phyloP scores from a whole-genome alignment of 306 rosid genomes.

The Purshia tridentata region DNA sequence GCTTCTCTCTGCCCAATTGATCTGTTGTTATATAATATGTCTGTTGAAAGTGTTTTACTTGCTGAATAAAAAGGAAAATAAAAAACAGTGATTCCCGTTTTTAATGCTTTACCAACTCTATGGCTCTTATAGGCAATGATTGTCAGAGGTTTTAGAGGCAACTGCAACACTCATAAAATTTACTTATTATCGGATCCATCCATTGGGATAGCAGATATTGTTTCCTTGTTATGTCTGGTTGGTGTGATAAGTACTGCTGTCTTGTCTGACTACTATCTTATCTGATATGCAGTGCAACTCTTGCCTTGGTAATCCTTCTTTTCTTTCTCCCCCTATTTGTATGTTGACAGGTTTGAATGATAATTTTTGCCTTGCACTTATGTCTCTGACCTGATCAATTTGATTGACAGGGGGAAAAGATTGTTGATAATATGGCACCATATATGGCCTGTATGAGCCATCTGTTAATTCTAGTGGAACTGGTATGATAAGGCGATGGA shows the following conservation, averaged over 20 bases:
- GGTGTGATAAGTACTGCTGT: constrained; percentile 61
- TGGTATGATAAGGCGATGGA: background rate
- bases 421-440: background rate
- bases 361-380: background rate
- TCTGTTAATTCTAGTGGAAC: background rate
- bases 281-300: constrained; percentile 30
- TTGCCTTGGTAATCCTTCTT: constrained; percentile 21
- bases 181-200: constrained; percentile 75
- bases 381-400: background rate
- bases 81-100: background rate
- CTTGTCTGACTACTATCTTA: constrained; percentile 60
- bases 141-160: constrained; percentile 91
- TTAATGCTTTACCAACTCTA: background rate
- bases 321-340: constrained; percentile 9
- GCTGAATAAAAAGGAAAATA: too few species aligned
- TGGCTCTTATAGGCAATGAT: constrained; percentile 80
- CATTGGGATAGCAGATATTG: constrained; percentile 53
- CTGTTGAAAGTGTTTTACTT: too few species aligned
- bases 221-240: constrained; percentile 58
- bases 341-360: constrained; percentile 19
- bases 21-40: background rate
- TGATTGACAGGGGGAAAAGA: constrained; percentile 11
- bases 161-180: constrained; percentile 61
- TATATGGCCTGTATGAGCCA: background rate
- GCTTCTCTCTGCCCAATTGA: background rate